Conservation (phyloP, 2,329 filamentous ascomycete species). For the Fusarium setosum region DNA sequence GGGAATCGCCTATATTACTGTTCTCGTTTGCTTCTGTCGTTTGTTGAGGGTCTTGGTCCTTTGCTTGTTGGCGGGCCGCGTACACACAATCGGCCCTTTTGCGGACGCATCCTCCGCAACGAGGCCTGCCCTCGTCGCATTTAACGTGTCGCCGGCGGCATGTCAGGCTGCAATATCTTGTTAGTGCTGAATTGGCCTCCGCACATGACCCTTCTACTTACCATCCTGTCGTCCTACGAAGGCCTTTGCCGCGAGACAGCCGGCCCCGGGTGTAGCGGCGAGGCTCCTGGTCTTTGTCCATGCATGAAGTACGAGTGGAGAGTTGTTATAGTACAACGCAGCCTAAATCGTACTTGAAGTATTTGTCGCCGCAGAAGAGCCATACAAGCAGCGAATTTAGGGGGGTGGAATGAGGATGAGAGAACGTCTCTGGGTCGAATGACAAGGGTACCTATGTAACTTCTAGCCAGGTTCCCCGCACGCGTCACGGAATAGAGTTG, state of each 20-base stretch:
- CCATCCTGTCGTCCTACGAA: constrained; percentile 24
- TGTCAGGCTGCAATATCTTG: constrained; percentile 3
- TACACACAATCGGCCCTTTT: constrained; percentile 22
- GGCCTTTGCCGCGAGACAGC: constrained; percentile 26
- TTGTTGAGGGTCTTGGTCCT: not conserved
- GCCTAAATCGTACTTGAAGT: too few relatives aligned
- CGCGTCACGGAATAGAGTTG: too few relatives aligned
- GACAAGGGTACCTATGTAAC: too few relatives aligned
- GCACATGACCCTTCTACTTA: not conserved
- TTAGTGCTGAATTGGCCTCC: not conserved
- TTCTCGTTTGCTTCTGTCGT: not conserved
- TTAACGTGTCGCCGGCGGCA: constrained; percentile 25
- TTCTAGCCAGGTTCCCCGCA: too few relatives aligned
- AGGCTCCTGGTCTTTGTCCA: constrained; percentile 45
- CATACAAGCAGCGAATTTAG: too few relatives aligned
- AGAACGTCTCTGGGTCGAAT: too few relatives aligned
- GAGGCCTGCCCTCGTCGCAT: constrained; percentile 20
- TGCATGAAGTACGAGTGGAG: constrained; percentile 82
- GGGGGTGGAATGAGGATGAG: too few relatives aligned
- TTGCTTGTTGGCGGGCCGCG: not conserved
- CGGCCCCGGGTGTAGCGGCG: constrained; percentile 18
- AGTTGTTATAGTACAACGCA: too few relatives aligned
- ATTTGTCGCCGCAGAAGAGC: too few relatives aligned
- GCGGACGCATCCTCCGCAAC: constrained; percentile 35
- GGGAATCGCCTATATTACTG: not conserved